A percentile compares a stretch with the other conserved stretches of the same genome.
phyloP scores from a whole-genome alignment of 208 protist species.

The Leishmania lainsoni region DNA sequence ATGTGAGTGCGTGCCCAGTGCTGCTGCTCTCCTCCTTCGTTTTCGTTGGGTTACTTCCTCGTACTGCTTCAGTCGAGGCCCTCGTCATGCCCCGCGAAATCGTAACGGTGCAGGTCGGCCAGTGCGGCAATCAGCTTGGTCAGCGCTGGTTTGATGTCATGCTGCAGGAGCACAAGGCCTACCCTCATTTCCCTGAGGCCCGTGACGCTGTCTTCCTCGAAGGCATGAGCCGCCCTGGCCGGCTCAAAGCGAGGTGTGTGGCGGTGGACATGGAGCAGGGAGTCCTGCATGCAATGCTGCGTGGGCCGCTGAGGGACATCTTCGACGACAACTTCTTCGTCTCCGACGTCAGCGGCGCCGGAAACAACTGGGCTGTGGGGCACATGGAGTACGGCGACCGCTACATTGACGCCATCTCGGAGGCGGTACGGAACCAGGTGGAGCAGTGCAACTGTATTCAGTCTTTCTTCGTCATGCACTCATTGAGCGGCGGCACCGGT shows the following conservation, averaged over 20 bases:
- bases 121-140: constrained; percentile 96
- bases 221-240: not conserved
- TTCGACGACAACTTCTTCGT: constrained; percentile 93
- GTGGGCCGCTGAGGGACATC: constrained; percentile 78
- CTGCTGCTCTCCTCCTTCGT: not conserved
- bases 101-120: constrained; percentile 91
- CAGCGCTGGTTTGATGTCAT: constrained; percentile 96
- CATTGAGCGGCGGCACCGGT: constrained; percentile 96
- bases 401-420: constrained; percentile 82
- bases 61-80: not conserved
- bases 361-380: constrained; percentile 95
- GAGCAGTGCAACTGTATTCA: constrained; percentile 96
- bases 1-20: not conserved
- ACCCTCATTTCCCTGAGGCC: constrained; percentile 74
- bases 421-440: constrained; percentile 85
- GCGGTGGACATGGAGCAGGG: constrained; percentile 97
- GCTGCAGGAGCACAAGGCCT: constrained; percentile 92
- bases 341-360: constrained; percentile 84
- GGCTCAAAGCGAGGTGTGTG: constrained; percentile 92
- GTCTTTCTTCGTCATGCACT: constrained; percentile 95
- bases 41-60: not conserved
- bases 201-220: constrained; percentile 75
- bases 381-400: constrained; percentile 93
- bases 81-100: constrained; percentile 87
- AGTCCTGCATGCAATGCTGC: constrained; percentile 86